phyloP scores from a whole-genome alignment of 768 basidiomycete genomes.

The Auriscalpium microsporum region DNA sequence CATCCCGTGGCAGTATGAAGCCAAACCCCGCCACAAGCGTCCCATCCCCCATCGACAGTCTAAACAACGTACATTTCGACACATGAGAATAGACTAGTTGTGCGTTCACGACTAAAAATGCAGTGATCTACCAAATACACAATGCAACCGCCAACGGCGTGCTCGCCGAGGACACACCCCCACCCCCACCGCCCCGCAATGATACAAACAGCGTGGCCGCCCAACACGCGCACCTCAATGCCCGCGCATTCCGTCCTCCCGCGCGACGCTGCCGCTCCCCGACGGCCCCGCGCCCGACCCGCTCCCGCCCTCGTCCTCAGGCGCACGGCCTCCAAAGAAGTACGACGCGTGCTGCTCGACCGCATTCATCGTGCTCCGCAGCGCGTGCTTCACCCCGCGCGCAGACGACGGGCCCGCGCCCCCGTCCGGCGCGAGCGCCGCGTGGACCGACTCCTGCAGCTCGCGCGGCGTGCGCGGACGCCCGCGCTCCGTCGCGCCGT shows the following conservation, averaged over 20 bases:
- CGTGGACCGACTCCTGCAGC: slow-evolving; percentile 32
- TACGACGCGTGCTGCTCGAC: slow-evolving; percentile 65
- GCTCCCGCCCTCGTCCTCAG: slow-evolving; percentile 15
- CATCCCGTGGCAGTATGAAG: too few species aligned
- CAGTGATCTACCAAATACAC: slow-evolving; percentile 4
- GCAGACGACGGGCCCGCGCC: not conserved
- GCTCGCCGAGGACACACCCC: not conserved
- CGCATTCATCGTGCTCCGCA: slow-evolving; percentile 59
- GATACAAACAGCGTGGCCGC: too few species aligned
- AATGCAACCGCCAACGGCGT: not conserved
- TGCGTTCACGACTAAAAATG: slow-evolving; percentile 5
- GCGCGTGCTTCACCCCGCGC: slow-evolving; percentile 53
- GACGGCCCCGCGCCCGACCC: not conserved
- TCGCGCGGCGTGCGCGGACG: slow-evolving; percentile 28
- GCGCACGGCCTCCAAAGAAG: slow-evolving; percentile 53
- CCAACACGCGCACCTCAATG: not conserved
- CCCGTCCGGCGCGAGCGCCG: slow-evolving; percentile 17
- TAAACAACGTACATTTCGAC: too few species aligned
- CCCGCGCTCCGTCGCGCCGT: slow-evolving; percentile 32
- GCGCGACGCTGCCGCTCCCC: not conserved
- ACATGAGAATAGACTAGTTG: too few species aligned
- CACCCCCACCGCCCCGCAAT: not conserved
- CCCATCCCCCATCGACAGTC: too few species aligned
- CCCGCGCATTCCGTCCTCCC: slow-evolving; percentile 6
- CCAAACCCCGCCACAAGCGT: too few species aligned